Conservation (phyloP, 2,329 filamentous ascomycete genomes). For the Venturia oleaginea region DNA sequence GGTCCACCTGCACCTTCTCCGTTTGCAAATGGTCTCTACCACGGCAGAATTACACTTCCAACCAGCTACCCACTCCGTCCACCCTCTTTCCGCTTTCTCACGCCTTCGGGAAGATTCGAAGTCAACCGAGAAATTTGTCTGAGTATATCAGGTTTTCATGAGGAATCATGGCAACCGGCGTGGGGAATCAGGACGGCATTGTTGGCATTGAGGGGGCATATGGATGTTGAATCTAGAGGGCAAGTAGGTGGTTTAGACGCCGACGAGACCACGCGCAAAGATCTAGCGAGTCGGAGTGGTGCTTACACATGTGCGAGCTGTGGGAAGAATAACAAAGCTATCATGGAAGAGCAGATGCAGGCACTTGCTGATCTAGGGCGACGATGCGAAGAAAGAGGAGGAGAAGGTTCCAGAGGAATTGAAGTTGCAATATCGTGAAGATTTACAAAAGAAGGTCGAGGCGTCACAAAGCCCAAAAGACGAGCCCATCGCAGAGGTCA, state of each 20-base stretch:
- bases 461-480: not conserved
- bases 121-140: slow-evolving; percentile 95
- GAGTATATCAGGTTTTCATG: slow-evolving; percentile 87
- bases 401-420: slow-evolving; percentile 47
- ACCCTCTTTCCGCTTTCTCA: slow-evolving; percentile 91
- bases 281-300: slow-evolving; percentile 58
- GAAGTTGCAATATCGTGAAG: slow-evolving; percentile 63
- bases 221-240: slow-evolving; percentile 81
- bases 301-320: slow-evolving; percentile 64
- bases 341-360: slow-evolving; percentile 62
- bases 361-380: slow-evolving; percentile 38
- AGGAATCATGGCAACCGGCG: slow-evolving; percentile 97
- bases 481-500: not conserved
- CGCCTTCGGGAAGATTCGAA: slow-evolving; percentile 86
- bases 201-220: slow-evolving; percentile 71
- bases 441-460: slow-evolving; percentile 36
- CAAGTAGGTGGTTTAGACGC: slow-evolving; percentile 87
- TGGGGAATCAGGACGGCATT: slow-evolving; percentile 93
- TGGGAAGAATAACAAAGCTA: slow-evolving; percentile 60
- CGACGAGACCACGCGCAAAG: slow-evolving; percentile 54
- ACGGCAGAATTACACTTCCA: slow-evolving; percentile 88
- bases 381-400: slow-evolving; percentile 29
- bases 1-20: slow-evolving; percentile 72
- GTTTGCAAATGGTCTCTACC: slow-evolving; percentile 78
- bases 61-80: slow-evolving; percentile 84